These are phyloP conservation scores for Mediolabrus comicus DNA, from an alignment of 108 stramenopile genomes.

Conservation along the genomic window DNA sequence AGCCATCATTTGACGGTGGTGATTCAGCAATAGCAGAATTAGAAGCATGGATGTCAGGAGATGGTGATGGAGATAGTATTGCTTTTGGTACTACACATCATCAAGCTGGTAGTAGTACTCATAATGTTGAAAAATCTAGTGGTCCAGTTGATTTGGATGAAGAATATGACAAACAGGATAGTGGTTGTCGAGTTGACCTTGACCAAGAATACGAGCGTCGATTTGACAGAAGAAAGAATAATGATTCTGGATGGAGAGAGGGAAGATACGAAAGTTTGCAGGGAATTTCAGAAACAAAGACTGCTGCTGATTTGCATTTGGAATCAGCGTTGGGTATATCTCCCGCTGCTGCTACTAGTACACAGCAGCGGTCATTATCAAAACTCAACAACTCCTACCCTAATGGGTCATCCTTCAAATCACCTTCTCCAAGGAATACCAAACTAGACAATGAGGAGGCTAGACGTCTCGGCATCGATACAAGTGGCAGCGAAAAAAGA, in stretches of 20 bases:
- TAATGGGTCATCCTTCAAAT: background rate
- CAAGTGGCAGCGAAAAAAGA: conserved; percentile 31
- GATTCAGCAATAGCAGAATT: conserved; percentile 13
- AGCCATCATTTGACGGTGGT: conserved; percentile 6
- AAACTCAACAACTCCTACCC: too few relatives aligned
- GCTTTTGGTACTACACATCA: background rate
- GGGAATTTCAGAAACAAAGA: conserved; percentile 21
- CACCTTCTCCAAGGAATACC: conserved; percentile 2
- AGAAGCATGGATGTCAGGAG: conserved; percentile 41
- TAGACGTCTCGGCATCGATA: conserved; percentile 33
- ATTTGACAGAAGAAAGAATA: background rate
- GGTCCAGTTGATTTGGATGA: background rate
- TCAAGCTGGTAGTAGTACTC: background rate
- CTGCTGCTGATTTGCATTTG: conserved; percentile 38
- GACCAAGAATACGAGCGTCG: conserved; percentile 13
- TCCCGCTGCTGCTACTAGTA: background rate
- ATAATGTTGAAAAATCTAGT: background rate
- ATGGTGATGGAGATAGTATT: conserved; percentile 3
- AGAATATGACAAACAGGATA: too few relatives aligned
- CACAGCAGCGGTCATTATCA: background rate
- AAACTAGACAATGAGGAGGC: conserved; percentile 17
- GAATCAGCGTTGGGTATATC: conserved; percentile 18
- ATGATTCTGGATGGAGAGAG: conserved; percentile 15
- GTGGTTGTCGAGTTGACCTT: background rate
- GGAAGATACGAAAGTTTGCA: conserved; percentile 9